Evolutionary conservation across 2,329 filamentous ascomycete species (phyloP).

Genomic region (Dactylellina leptospora): DNA sequence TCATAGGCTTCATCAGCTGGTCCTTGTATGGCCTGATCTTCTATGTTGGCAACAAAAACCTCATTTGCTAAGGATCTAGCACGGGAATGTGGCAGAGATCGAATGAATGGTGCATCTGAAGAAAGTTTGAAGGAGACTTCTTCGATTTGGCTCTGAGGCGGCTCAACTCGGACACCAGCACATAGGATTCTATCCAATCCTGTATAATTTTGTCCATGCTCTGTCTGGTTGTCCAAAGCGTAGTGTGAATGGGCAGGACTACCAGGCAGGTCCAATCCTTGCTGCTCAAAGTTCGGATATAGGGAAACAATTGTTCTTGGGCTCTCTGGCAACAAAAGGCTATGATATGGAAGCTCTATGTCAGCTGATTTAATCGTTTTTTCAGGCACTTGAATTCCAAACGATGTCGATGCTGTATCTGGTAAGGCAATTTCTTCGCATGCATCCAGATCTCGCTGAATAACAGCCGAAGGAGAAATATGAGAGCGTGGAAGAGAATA

Average conservation of each 20-base stretch:
- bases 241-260: slow-evolving; percentile 22
- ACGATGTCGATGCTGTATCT: background rate
- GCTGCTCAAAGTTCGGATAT: background rate
- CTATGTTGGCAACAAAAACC: too few species aligned
- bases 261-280: background rate
- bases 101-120: too few species aligned
- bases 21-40: background rate
- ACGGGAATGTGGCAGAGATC: too few species aligned
- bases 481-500: slow-evolving; percentile 15
- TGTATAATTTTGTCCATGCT: too few species aligned
- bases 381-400: background rate
- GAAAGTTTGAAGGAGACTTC: too few species aligned
- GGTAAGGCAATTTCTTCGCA: slow-evolving; percentile 12
- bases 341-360: background rate
- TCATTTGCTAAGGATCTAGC: too few species aligned
- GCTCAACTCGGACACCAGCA: too few species aligned
- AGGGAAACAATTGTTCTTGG: slow-evolving; percentile 1
- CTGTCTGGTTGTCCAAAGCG: too few species aligned
- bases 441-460: background rate
- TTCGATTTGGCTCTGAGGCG: too few species aligned
- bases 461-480: background rate
- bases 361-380: too few species aligned
- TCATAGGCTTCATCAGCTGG: background rate
- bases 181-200: too few species aligned
- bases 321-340: slow-evolving; percentile 11